Percentiles rank a stretch among this genome's conserved stretches.
These are phyloP conservation scores for Lachnellula occidentalis DNA, from an alignment of 2,329 filamentous ascomycete genomes.

Conservation along the genomic window DNA sequence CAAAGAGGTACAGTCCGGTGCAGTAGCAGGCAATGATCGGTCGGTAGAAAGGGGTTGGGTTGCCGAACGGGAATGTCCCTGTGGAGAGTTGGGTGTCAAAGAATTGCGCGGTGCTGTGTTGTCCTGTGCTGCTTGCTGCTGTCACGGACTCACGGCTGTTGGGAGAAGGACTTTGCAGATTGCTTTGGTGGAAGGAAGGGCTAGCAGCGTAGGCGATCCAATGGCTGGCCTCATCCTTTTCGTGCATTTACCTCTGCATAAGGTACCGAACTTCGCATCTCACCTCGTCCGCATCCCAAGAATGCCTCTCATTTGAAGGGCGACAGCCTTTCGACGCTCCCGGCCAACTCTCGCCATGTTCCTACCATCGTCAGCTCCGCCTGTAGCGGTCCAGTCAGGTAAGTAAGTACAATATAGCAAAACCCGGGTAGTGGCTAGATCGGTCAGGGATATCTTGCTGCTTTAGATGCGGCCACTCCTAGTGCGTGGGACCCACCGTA, in stretches of 20 bases:
- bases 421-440: slow-evolving; percentile 7
- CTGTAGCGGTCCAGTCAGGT: slow-evolving; percentile 3
- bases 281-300: neutral
- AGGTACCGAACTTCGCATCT: neutral
- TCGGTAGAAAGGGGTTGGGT: too few species aligned
- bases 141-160: neutral
- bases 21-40: too few species aligned
- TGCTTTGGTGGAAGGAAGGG: neutral
- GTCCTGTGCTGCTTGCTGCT: neutral
- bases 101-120: neutral
- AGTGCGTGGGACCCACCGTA: neutral
- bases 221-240: neutral
- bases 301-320: too few species aligned
- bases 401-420: too few species aligned
- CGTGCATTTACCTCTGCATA: neutral
- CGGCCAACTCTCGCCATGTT: neutral
- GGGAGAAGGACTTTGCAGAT: neutral
- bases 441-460: slow-evolving; percentile 16
- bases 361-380: neutral
- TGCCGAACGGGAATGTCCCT: too few species aligned
- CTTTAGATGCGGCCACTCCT: slow-evolving; percentile 13
- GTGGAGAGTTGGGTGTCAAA: too few species aligned
- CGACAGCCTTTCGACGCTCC: neutral
- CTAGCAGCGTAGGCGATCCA: neutral
- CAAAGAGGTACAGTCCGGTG: too few species aligned